phyloP scores from a whole-genome alignment of 305 asterid genomes.

The Petunia hybrid region DNA sequence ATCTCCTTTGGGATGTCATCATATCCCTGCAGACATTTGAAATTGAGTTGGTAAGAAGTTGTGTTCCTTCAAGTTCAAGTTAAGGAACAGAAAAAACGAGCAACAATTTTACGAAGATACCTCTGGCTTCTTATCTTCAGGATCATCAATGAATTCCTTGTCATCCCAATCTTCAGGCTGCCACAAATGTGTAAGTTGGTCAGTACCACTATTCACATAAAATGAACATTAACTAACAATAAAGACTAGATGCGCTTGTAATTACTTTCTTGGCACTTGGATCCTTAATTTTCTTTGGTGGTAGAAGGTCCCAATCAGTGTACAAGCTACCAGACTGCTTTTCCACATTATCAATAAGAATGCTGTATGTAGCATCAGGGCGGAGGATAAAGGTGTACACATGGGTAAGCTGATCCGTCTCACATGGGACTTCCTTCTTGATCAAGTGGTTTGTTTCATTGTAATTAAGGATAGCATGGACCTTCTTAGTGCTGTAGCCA shows the following conservation, averaged over 20 bases:
- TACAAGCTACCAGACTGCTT: conserved; percentile 94
- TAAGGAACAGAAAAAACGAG: not conserved
- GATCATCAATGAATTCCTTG: conserved; percentile 87
- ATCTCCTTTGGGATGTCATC: conserved; percentile 97
- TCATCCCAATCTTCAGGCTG: conserved; percentile 99
- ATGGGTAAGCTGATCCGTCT: conserved; percentile 91
- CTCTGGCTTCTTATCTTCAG: conserved; percentile 97
- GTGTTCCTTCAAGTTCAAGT: not conserved
- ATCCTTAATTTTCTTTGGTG: conserved; percentile 90
- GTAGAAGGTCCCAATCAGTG: conserved; percentile 91
- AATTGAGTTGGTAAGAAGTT: not conserved
- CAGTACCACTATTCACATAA: conserved; percentile 14
- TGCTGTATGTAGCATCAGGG: conserved; percentile 96
- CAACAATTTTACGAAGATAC: conserved; percentile 37
- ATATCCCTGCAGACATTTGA: conserved; percentile 63
- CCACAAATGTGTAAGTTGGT: conserved; percentile 28
- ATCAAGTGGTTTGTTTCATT: conserved; percentile 80
- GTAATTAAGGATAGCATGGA: conserved; percentile 87
- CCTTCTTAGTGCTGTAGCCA: conserved; percentile 91
- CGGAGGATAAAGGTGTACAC: conserved; percentile 88
- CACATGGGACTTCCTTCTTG: conserved; percentile 99
- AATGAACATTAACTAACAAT: not conserved
- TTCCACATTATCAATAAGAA: conserved; percentile 88
- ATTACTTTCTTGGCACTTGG: conserved; percentile 94
- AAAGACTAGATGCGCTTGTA: not conserved